Evolutionary conservation across 1,139 yeast species (phyloP), one percentile per base, ranked within the genome.

Genomic region (Candida pseudoviswanathii): DNA sequence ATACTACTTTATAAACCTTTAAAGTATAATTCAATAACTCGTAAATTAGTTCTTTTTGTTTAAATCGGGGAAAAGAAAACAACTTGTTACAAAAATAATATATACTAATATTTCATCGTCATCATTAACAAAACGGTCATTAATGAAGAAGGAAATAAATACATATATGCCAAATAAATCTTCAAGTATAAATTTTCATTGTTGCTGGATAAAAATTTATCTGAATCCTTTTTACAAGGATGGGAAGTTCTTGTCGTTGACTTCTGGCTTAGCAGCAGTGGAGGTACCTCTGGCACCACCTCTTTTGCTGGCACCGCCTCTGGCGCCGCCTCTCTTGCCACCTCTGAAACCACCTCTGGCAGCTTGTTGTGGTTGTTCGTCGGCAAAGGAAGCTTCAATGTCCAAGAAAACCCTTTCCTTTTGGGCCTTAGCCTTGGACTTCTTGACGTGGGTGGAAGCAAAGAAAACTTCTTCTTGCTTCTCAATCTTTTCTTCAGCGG

Each of bases 321-420:
- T 68, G 53, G 82, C 86, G 54, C 82, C 75, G 63, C 59, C 66
- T 52, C 64, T 62, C 56, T 58, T 56, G 49, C 59, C 59, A 49
- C 67, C 69, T 55, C 70, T 62, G 52, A 60, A 51, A 43, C 57
- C 59, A 47, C 55, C 54, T 60, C 59, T 66, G 61, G 59, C 49
- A 58, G 58, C 38, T 48, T 49, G 51, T 34, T 16, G 16, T 16
- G 53, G 53, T 50, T 51, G 52, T 55, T 77, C 72, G 55, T 85
- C 90, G 58, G 84, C 77, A 64, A 85, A 85, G 50, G 79, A 71
- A 54, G 89, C 86, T 57, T 82, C 81, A 61, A 85, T 73, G 58
- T 85, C 89, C 67, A 87, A 79, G 69, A 75, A 75, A 65, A 77
- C 80, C 83, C 86, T 87, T 66, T 82, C 82, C 79, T 86, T 86